These are phyloP conservation scores for Saturnispora quitensis DNA, from an alignment of 805 yeast genomes.

Conservation along the genomic window DNA sequence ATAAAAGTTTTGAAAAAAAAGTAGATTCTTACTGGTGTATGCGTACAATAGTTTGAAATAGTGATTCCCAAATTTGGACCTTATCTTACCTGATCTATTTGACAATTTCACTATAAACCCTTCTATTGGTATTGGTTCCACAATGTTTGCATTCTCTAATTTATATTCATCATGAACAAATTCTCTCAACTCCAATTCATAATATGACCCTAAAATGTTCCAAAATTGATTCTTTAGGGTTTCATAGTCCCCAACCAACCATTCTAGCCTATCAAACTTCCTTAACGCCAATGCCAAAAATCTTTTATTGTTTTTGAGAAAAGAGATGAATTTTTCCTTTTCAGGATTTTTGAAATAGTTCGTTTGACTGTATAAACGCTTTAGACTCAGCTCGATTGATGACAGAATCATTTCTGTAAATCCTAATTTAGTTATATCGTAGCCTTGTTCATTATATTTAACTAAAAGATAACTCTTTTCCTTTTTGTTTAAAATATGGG, in stretches of 20 bases:
- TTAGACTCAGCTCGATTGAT: slow-evolving; percentile 29
- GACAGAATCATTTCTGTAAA: slow-evolving; percentile 33
- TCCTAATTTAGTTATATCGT: slow-evolving; percentile 19
- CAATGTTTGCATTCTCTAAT: slow-evolving; percentile 19
- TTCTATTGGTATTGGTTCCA: slow-evolving; percentile 70
- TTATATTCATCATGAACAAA: slow-evolving; percentile 32
- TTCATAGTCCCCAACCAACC: slow-evolving; percentile 43
- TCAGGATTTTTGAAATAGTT: slow-evolving; percentile 5
- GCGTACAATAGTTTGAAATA: slow-evolving; percentile 53
- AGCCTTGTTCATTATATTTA: slow-evolving; percentile 15
- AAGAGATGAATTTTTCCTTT: slow-evolving; percentile 12
- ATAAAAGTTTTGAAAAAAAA: slow-evolving; percentile 48
- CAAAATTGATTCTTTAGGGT: slow-evolving; percentile 35
- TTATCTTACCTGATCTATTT: slow-evolving; percentile 36
- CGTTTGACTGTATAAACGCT: slow-evolving; percentile 5
- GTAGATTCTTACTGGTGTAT: slow-evolving; percentile 48
- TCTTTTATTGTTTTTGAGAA: slow-evolving; percentile 20
- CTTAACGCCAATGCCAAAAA: slow-evolving; percentile 42
- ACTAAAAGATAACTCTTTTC: background rate
- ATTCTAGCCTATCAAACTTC: slow-evolving; percentile 66
- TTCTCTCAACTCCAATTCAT: slow-evolving; percentile 54
- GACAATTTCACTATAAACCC: slow-evolving; percentile 64
- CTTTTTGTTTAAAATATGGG: background rate
- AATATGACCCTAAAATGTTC: slow-evolving; percentile 35
- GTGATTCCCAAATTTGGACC: slow-evolving; percentile 24